phyloP scores from a whole-genome alignment of 2,329 filamentous ascomycete species.

The Leptographium galeiforme region DNA sequence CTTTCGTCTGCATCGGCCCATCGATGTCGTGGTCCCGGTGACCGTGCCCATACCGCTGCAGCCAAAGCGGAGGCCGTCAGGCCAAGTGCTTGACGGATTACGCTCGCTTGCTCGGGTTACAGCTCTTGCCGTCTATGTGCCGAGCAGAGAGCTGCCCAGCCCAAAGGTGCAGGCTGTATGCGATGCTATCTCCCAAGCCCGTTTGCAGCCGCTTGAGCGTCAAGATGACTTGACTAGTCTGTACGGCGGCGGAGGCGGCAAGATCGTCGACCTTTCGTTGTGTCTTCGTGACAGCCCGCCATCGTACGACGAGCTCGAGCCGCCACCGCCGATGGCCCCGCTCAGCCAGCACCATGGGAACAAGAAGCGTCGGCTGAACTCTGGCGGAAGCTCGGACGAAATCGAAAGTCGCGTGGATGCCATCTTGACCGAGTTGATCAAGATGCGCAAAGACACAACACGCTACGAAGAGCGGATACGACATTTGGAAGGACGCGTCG shows the following conservation, averaged over 20 bases:
- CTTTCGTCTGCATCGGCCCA: neutral
- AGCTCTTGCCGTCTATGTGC: neutral
- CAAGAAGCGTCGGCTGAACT: neutral
- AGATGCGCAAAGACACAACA: neutral
- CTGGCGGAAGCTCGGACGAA: neutral
- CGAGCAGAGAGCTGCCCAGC: neutral
- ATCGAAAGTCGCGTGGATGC: neutral
- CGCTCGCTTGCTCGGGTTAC: neutral
- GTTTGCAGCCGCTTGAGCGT: neutral
- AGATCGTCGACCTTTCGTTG: neutral
- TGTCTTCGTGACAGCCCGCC: neutral
- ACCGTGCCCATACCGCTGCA: neutral
- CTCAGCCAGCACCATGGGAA: neutral
- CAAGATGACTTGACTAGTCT: neutral
- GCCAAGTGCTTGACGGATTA: neutral
- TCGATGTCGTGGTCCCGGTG: neutral
- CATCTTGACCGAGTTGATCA: neutral
- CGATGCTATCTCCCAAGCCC: neutral
- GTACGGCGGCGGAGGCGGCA: neutral
- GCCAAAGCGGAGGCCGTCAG: neutral
- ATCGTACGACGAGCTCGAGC: neutral
- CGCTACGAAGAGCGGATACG: neutral
- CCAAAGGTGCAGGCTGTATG: neutral
- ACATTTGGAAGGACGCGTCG: neutral
- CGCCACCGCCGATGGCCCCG: neutral